Conservation (phyloP, 2,329 filamentous ascomycete genomes). For the Monilinia fructigena region DNA sequence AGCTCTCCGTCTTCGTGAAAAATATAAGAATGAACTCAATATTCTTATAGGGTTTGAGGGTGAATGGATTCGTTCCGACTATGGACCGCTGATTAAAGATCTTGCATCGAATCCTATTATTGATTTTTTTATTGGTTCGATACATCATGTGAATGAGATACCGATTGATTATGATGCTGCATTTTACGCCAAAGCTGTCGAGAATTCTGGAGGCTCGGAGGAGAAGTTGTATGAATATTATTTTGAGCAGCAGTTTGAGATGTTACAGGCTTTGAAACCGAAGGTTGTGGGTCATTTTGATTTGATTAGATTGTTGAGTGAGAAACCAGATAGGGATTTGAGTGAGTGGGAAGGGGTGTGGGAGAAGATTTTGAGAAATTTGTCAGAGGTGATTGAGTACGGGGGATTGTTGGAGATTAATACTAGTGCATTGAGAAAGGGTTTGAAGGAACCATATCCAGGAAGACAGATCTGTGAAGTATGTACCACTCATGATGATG, state of each 20-base stretch:
- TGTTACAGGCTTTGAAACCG: constrained; percentile 72
- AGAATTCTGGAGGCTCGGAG: constrained; percentile 56
- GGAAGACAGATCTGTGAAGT: constrained; percentile 69
- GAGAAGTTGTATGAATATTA: constrained; percentile 77
- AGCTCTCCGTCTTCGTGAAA: constrained; percentile 67
- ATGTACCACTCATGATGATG: background rate
- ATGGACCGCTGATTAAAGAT: constrained; percentile 54
- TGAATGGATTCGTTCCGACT: constrained; percentile 80
- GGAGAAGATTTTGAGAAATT: constrained; percentile 70
- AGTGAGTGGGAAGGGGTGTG: constrained; percentile 63
- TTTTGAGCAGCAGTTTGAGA: constrained; percentile 81
- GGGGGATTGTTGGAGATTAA: constrained; percentile 89
- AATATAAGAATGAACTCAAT: constrained; percentile 69
- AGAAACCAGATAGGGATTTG: constrained; percentile 63
- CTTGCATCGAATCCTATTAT: constrained; percentile 62
- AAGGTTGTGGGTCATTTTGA: constrained; percentile 92
- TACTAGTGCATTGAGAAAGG: constrained; percentile 82
- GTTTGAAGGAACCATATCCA: constrained; percentile 87
- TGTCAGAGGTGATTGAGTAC: constrained; percentile 67
- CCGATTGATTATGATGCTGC: constrained; percentile 83
- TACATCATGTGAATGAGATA: constrained; percentile 83
- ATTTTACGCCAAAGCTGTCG: constrained; percentile 54
- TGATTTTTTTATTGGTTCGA: constrained; percentile 89
- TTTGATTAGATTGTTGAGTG: constrained; percentile 77
- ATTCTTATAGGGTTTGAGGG: constrained; percentile 88